Percentiles rank a stretch among this genome's conserved stretches.
Conservation (phyloP, 345 rosid genomes). For the Camelina laxa region DNA sequence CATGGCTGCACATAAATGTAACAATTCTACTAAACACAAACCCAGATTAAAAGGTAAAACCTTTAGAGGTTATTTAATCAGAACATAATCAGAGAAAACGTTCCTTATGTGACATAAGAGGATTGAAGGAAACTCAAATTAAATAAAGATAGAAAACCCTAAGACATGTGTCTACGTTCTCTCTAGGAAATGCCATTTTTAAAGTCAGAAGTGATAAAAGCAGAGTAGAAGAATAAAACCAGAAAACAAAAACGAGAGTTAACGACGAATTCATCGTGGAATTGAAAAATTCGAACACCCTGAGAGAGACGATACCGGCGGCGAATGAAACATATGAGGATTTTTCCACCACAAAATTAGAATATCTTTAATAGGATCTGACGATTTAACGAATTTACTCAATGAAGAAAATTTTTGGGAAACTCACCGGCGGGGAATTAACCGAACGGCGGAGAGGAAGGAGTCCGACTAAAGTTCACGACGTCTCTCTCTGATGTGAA, state of each 20-base stretch:
- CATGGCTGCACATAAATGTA: neutral
- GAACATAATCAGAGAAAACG: too few relatives aligned
- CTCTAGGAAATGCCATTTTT: neutral
- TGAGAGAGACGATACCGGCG: neutral
- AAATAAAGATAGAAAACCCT: conserved; percentile 9
- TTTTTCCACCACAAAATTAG: neutral
- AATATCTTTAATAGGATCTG: neutral
- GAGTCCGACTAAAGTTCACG: conserved; percentile 21
- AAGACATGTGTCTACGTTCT: conserved; percentile 16
- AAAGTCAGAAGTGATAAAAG: conserved; percentile 14
- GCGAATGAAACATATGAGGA: conserved; percentile 11
- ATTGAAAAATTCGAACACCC: neutral
- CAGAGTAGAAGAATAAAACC: neutral
- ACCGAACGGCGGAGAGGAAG: conserved; percentile 13
- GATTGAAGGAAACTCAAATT: neutral
- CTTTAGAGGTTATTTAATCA: too few relatives aligned
- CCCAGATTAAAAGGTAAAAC: too few relatives aligned
- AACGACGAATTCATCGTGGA: neutral
- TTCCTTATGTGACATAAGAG: conserved; percentile 3
- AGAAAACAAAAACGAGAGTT: neutral
- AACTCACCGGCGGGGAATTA: conserved; percentile 21
- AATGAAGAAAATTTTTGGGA: neutral
- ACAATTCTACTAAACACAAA: neutral
- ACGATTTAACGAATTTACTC: neutral
- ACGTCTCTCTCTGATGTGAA: conserved; percentile 4